Conservation (phyloP, 208 protist species). For the Crithidia bombi region DNA sequence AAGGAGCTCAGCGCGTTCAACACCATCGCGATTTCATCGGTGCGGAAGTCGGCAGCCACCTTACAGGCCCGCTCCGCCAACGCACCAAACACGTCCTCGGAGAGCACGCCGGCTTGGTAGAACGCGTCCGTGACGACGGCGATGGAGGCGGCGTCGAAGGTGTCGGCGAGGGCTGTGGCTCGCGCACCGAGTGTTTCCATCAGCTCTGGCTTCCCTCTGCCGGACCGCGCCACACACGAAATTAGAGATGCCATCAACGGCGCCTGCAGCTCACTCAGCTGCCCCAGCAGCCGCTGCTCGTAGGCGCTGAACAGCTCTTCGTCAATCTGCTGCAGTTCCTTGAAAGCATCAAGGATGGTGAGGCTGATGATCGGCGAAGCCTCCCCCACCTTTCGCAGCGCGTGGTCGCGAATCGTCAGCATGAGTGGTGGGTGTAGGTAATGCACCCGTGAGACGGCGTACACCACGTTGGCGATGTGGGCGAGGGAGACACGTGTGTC, state of each 20-base stretch:
- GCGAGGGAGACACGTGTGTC: slow-evolving; percentile 72
- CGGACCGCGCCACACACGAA: slow-evolving; percentile 58
- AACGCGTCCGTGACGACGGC: slow-evolving; percentile 78
- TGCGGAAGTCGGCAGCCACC: slow-evolving; percentile 72
- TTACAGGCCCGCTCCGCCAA: slow-evolving; percentile 88
- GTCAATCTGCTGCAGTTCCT: slow-evolving; percentile 75
- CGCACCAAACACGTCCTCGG: slow-evolving; percentile 85
- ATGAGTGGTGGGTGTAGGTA: slow-evolving; percentile 74
- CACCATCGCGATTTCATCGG: slow-evolving; percentile 72
- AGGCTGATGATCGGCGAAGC: slow-evolving; percentile 69
- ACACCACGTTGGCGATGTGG: slow-evolving; percentile 86
- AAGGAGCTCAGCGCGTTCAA: slow-evolving; percentile 81
- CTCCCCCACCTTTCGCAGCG: slow-evolving; percentile 47
- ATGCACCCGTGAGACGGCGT: slow-evolving; percentile 80
- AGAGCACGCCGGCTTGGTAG: slow-evolving; percentile 63
- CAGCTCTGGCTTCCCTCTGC: slow-evolving; percentile 42
- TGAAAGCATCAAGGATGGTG: slow-evolving; percentile 85
- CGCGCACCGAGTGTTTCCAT: slow-evolving; percentile 70
- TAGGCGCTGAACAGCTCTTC: slow-evolving; percentile 73
- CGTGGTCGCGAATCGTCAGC: slow-evolving; percentile 76
- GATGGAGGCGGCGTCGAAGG: slow-evolving; percentile 81
- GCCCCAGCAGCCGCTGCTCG: slow-evolving; percentile 68
- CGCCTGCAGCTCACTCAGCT: slow-evolving; percentile 54
- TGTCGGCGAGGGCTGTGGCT: slow-evolving; percentile 55
- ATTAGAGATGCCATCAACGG: slow-evolving; percentile 79